These are phyloP conservation scores for Pythium graminicola DNA, from an alignment of 352 stramenopile genomes.

Conservation along the genomic window DNA sequence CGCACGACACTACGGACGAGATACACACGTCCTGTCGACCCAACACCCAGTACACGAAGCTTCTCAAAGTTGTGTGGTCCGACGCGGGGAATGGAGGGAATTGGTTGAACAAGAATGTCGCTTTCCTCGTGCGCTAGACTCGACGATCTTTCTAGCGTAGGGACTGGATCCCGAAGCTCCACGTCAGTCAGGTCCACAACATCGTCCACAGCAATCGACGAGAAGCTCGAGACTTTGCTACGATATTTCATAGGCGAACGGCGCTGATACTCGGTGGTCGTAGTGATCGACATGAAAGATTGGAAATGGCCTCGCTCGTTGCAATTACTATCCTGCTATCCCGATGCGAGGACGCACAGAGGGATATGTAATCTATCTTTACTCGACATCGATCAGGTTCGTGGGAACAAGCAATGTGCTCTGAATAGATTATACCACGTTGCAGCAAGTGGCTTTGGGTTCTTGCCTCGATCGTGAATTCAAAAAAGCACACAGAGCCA, in stretches of 20 bases:
- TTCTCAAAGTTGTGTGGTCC: conserved; percentile 49
- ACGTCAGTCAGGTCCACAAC: conserved; percentile 12
- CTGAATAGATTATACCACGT: not conserved
- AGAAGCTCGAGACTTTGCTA: conserved; percentile 6
- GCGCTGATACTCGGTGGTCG: conserved; percentile 4
- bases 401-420: not conserved
- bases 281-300: too few relatives aligned
- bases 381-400: not conserved
- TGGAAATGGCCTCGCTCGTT: too few relatives aligned
- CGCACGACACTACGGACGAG: conserved; percentile 35
- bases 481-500: too few relatives aligned
- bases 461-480: too few relatives aligned
- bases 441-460: too few relatives aligned
- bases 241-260: conserved; percentile 7
- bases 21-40: conserved; percentile 40
- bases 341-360: too few relatives aligned
- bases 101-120: not conserved
- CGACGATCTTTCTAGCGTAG: not conserved
- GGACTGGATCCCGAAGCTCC: not conserved
- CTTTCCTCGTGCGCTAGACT: too few relatives aligned
- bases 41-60: conserved; percentile 35
- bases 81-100: conserved; percentile 16
- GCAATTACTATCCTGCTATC: too few relatives aligned
- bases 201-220: conserved; percentile 6
- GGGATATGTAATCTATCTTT: not conserved